phyloP scores from a whole-genome alignment of 2,329 filamentous ascomycete species.

The Cadophora luteo-olivacea region DNA sequence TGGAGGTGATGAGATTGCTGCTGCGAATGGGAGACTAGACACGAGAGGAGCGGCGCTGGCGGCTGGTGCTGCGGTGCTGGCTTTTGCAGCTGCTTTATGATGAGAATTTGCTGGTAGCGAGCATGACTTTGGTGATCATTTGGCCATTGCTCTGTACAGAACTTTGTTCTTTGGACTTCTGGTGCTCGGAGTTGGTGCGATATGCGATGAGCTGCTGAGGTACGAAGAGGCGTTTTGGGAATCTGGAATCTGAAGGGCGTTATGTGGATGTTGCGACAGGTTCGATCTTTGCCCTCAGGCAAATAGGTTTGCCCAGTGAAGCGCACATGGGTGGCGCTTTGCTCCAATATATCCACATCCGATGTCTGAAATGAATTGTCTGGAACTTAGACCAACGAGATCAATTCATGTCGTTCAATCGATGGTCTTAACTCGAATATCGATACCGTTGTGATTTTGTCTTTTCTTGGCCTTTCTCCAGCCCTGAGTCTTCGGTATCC shows the following conservation, averaged over 20 bases:
- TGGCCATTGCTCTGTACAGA: neutral
- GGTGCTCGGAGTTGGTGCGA: neutral
- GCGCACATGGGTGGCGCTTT: too few species aligned
- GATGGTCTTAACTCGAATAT: conserved; percentile 33
- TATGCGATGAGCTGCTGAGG: neutral
- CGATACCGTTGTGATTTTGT: conserved; percentile 16
- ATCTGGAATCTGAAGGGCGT: neutral
- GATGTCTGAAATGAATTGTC: neutral
- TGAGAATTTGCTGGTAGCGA: neutral
- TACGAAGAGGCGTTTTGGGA: conserved; percentile 10
- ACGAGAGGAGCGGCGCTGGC: conserved; percentile 15
- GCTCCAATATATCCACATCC: too few species aligned
- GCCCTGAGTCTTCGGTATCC: conserved; percentile 29
- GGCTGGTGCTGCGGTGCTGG: conserved; percentile 25
- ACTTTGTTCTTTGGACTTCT: neutral
- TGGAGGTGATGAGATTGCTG: conserved; percentile 41
- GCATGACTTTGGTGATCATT: neutral
- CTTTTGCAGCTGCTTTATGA: conserved; percentile 8
- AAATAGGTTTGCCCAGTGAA: too few species aligned
- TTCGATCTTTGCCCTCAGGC: neutral
- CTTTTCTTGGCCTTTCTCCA: conserved; percentile 26
- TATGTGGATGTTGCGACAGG: neutral
- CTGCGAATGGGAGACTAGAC: conserved; percentile 22
- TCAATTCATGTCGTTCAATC: conserved; percentile 5
- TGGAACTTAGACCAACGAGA: neutral